phyloP scores from a whole-genome alignment of 176 grass and related monocot genomes.

The Musa acuminata region DNA sequence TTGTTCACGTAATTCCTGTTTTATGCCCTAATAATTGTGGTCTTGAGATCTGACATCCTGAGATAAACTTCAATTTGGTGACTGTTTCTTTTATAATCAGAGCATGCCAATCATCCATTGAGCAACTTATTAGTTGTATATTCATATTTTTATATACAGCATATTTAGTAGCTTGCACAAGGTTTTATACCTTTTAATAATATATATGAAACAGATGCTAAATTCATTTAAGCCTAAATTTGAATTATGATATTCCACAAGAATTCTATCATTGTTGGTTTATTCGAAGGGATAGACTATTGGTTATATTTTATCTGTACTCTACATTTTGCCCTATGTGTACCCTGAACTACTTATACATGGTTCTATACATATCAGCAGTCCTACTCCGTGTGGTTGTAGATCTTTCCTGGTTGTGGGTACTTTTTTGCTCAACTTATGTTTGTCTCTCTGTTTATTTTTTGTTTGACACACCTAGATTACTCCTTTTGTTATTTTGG shows the following conservation, averaged over 20 bases:
- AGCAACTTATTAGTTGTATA: not conserved
- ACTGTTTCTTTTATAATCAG: not conserved
- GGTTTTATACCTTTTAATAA: not conserved
- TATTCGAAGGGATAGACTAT: not conserved
- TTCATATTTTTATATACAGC: not conserved
- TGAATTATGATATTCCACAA: not conserved
- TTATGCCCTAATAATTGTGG: not conserved
- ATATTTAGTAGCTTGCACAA: too few species aligned
- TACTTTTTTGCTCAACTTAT: too few species aligned
- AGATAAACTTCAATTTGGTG: not conserved
- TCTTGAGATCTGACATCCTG: not conserved
- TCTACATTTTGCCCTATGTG: not conserved
- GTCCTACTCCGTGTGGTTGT: too few species aligned
- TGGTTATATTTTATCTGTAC: not conserved
- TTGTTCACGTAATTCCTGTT: constrained; percentile 59
- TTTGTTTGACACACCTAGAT: too few species aligned
- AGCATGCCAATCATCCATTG: not conserved
- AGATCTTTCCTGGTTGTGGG: too few species aligned
- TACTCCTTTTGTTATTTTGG: too few species aligned
- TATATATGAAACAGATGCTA: not conserved
- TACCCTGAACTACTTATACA: too few species aligned
- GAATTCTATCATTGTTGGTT: not conserved
- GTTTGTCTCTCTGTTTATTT: too few species aligned
- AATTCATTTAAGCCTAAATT: too few species aligned
- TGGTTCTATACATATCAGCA: too few species aligned